Evolutionary conservation across 768 basidiomycete species (phyloP), one percentile per base, ranked within the genome.

Genomic region (Hydnum rufescens): DNA sequence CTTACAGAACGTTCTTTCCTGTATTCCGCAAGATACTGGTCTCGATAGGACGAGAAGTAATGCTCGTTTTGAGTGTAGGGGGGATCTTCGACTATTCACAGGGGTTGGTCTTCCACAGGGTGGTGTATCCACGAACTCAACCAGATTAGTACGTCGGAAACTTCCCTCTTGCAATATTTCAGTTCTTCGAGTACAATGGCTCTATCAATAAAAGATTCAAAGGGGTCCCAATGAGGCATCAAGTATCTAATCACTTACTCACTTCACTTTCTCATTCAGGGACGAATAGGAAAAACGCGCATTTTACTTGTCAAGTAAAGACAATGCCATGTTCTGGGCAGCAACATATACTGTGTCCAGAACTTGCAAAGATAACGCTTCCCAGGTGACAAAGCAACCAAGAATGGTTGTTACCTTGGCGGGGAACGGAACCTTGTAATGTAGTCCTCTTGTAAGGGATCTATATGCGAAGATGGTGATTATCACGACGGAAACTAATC

Each of bases 11-110:
- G 63, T n/a, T 59, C 60, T 5, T 58, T 65, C 52, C 65, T 68
- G 55, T 70, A 70, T 23, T 61, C 60, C 16, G 62, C 61, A 4
- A 69, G 58, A 59, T 61, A 67, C 55, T 67, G 66, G 30, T 68
- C 66, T 18, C 60, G 64, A 3, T 55, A 57, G 1, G 60, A 55
- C 4, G 59, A 47, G 5, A 68, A 62, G 53, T 71, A 71, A 54
- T 69, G 69, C 3, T 53, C 57, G 53, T 72, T 73, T 57, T 67
- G 68, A 4, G 71, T 74, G 52, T 64, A 73, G 1, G 43, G 32
- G 4, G 56, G 31, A 1, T 32, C 55, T 60, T 77, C 76, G 3
- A 73, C 55, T n/a, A n/a, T n/a, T n/a, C n/a, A n/a, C 36, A 8
- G 36, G 36, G 8, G 36, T 19, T 8, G 8, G 36, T 19, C 19